Base-by-base conservation (phyloP, 2,329 filamentous ascomycete genomes). In the Verticillium tricorpus region DNA sequence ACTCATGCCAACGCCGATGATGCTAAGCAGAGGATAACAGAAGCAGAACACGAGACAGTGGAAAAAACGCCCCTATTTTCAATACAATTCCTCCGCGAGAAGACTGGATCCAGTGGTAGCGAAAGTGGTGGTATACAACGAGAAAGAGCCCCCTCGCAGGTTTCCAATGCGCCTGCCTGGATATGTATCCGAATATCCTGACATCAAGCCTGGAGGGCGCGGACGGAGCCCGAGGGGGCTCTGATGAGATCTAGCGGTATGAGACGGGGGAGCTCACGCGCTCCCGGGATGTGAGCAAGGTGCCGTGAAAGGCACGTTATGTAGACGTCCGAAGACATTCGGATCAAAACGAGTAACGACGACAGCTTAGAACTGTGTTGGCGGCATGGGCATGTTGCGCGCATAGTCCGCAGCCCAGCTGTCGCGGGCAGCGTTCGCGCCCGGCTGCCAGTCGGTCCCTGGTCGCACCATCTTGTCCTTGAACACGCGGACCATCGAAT, bases 391-490 rank as follows among this genome's bases (percentile, higher is more conserved):
- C 35, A 61, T 40, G 25, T 45, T 35, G 52, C 59, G 54, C 17
- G 50, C 59, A 19, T 56, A 35, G 25, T 12, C 17, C 15, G 55
- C 55, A 31, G 45, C 60, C 17, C n/a, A 56, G 55, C 17, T 37
- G 40, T 57, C 60, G 5, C 55, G 55, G 17, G 55, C 56, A 19
- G 55, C 55, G 31, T 59, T 52, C 17, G 58, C 58, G 45, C 58
- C 58, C 5, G 58, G 58, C 34, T 59, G 58, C 58, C 45, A 59
- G n/a, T 59, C 45, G 28, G 31, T 22, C 28, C 40, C 58, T 54
- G 58, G 40, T 19, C 55, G 55, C 22, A 28, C 39, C 60, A 61
- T 61, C 39, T 55, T 57, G 60, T 61, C 56, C 22, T 55, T 55
- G 19, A 61, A 25, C 31, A 58, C 32, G 45, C 56, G 60, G 32